Evolutionary conservation across 2,329 filamentous ascomycete species (phyloP).

Genomic region (Magnaporthiopsis poae): DNA sequence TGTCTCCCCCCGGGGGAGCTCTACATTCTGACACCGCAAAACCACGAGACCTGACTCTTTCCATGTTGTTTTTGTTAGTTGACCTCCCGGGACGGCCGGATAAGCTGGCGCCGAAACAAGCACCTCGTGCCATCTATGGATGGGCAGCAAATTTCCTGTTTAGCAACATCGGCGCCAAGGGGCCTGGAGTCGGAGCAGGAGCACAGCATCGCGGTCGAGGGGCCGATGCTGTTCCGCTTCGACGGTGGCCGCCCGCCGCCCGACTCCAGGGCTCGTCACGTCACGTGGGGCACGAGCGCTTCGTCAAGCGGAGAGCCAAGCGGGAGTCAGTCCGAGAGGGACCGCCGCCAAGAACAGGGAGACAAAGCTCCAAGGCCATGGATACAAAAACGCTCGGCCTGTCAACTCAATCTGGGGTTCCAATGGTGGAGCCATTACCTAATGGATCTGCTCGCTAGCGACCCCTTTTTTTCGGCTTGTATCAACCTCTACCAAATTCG

Average conservation of each 20-base stretch:
- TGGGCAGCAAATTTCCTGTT: not conserved
- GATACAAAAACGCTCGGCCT: too few species aligned
- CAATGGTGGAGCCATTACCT: too few species aligned
- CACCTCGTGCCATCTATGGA: not conserved
- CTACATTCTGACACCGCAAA: too few species aligned
- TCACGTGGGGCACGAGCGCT: constrained; percentile 1
- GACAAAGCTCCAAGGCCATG: not conserved
- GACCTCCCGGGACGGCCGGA: too few species aligned
- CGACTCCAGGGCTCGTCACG: not conserved
- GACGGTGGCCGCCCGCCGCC: not conserved
- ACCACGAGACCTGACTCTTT: too few species aligned
- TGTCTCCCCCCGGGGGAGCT: not conserved
- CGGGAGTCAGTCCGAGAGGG: too few species aligned
- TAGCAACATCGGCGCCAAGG: not conserved
- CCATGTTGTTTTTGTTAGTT: too few species aligned
- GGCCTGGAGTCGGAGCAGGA: not conserved
- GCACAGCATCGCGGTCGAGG: not conserved
- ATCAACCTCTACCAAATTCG: too few species aligned
- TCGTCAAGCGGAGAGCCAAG: not conserved
- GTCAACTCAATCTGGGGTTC: too few species aligned
- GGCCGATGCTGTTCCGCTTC: not conserved
- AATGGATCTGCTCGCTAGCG: too few species aligned
- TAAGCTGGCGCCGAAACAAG: not conserved
- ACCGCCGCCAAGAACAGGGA: not conserved
- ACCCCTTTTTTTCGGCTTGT: too few species aligned